Evolutionary conservation across 306 rosid species (phyloP).

Genomic region (Rosa rugosa): DNA sequence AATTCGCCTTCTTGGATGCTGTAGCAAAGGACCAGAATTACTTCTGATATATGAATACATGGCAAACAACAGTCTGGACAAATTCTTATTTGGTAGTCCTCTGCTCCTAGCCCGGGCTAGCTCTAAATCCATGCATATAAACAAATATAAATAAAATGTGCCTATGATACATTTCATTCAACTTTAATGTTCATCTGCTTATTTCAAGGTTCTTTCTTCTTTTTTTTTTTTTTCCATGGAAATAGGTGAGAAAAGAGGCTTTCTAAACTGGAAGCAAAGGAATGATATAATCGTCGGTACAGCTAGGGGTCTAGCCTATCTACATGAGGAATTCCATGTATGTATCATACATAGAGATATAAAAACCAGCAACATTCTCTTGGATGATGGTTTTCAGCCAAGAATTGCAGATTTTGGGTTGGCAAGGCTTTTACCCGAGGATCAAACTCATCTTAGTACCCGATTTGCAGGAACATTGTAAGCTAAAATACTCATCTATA

Average conservation of each 20-base stretch:
- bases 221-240: neutral
- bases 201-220: neutral
- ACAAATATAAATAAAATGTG: neutral
- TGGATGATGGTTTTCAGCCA: conserved; percentile 61
- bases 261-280: conserved; percentile 60
- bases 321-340: conserved; percentile 71
- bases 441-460: conserved; percentile 64
- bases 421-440: conserved; percentile 65
- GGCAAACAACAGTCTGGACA: conserved; percentile 61
- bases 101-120: neutral
- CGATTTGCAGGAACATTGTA: conserved; percentile 75
- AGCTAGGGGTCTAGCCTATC: conserved; percentile 63
- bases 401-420: conserved; percentile 74
- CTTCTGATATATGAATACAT: conserved; percentile 75
- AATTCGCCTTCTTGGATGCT: conserved; percentile 69
- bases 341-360: conserved; percentile 80
- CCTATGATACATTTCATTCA: neutral
- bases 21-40: conserved; percentile 56
- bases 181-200: neutral
- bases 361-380: conserved; percentile 61
- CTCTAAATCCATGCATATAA: neutral
- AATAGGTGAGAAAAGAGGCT: conserved; percentile 48
- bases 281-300: conserved; percentile 58
- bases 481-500: conserved; percentile 7
- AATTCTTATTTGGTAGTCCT: conserved; percentile 62